A percentile compares a stretch with the other conserved stretches of the same genome.
These are phyloP conservation scores for Margaritispora aquatica DNA, from an alignment of 495 filamentous ascomycete species.

Conservation along the genomic window DNA sequence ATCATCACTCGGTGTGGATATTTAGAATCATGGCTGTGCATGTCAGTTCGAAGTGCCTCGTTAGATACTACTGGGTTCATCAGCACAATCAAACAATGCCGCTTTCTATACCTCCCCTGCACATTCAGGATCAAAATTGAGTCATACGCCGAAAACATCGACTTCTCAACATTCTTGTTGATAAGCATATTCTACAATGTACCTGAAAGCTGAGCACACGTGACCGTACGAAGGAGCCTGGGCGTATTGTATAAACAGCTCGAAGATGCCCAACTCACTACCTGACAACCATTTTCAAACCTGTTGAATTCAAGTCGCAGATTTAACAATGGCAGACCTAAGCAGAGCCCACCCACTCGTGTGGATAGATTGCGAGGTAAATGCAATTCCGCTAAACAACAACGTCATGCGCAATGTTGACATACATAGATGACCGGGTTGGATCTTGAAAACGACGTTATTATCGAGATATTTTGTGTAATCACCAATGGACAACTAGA, in stretches of 20 bases:
- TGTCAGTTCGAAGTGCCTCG: too few species aligned
- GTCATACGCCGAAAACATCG: neutral
- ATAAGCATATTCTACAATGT: neutral
- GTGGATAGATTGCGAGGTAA: constrained; percentile 84
- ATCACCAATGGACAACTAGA: constrained; percentile 76
- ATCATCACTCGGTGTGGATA: too few species aligned
- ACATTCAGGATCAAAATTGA: too few species aligned
- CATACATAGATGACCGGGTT: constrained; percentile 86
- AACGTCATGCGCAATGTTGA: constrained; percentile 7
- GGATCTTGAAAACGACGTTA: constrained; percentile 67
- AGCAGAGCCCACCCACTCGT: constrained; percentile 50
- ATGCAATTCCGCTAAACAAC: constrained; percentile 12
- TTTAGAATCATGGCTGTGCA: too few species aligned
- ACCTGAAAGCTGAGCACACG: neutral
- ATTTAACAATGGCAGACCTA: constrained; percentile 8
- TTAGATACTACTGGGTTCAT: too few species aligned
- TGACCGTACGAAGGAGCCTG: neutral
- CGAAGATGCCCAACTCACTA: too few species aligned
- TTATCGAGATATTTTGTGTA: constrained; percentile 91
- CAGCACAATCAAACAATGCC: too few species aligned
- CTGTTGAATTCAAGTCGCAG: neutral
- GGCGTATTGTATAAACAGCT: too few species aligned
- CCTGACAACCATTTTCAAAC: neutral
- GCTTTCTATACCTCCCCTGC: too few species aligned
- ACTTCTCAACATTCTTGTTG: too few species aligned